Base-by-base conservation (phyloP, 345 rosid species). In the Chamaenerion angustifolium region DNA sequence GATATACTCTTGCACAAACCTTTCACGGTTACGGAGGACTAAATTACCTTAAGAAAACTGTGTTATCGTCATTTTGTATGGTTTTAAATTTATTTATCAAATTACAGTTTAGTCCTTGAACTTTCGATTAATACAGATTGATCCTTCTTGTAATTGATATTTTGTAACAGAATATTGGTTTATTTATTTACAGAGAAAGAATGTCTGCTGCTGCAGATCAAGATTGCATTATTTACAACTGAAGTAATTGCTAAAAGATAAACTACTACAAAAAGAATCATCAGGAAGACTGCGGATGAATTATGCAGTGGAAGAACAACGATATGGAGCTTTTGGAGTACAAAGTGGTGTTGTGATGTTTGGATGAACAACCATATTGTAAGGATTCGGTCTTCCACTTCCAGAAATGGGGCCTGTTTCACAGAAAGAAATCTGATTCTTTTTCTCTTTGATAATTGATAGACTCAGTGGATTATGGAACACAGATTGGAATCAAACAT, bases 331-430 rank as follows among this genome's bases (percentile, higher is more conserved):
- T 53, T 58, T 60, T 59, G 68, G 51, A 63, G 76, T 56, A 58
- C 54, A 64, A 12, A 56, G 60, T 56, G 67, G 57, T 68, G 62
- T 66, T 64, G 64, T 70, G 76, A 67, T 70, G 63, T 64, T 60
- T 45, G 70, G 71, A 65, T 67, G 77, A 37, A 77, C 88, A 81
- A 62, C 71, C 68, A 77, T 42, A 74, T 74, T 71, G 67, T 68
- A 70, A 63, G 56, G 74, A 75, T 67, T 74, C 67, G 83, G 54
- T 67, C 82, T 72, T 72, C 79, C 74, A 60, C 76, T 74, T 65
- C 75, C 83, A 37, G 75, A 74, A 56, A 66, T 46, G 12, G 57
- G 64, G 76, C 95, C 95, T 85, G 95, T 61, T 59, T 52, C 77
- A 72, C 70, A 73, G 69, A 76, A 75, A 71, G 62, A 68, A 55